Base-by-base conservation (phyloP, 495 filamentous ascomycete genomes). In the Cercophora scortea region DNA sequence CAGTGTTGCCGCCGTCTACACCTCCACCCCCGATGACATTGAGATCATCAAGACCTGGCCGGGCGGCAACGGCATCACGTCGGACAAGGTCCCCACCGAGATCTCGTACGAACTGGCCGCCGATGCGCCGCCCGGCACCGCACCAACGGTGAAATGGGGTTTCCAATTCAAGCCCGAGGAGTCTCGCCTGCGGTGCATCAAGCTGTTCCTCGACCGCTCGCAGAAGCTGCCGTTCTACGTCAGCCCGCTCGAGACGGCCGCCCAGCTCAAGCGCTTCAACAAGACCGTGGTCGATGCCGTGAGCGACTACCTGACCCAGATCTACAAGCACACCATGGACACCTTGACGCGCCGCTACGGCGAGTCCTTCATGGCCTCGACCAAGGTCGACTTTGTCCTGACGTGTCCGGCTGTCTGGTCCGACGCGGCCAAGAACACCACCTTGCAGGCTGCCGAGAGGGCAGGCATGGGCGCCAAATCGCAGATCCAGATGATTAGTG, bases 11-110 rank as follows among this genome's bases (percentile, higher is more conserved):
- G 78, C 82, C n/a, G 84, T 85, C 32, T 88, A 89, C 58, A 88
- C 83, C 11, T 83, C 80, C 9, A 86, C 83, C 0, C 86, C 86
- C 1, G 85, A 89, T 55, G 85, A 89, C 61, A 72, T 89, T 46
- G 86, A 89, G 55, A 85, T 89, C 56, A 88, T 89, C 69, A 89
- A 88, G 63, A 85, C 81, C 32, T 89, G 86, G 86, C 86, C 86
- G 3, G 86, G 86, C 41, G 84, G 85, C 17, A 86, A 88, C 52
- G 80, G 81, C 47, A 85, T 85, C 63, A 84, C 83, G 18, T 85
- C 80, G 47, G 82, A 85, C 61, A 84, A 85, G 61, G 82, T 85
- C 16, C 82, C 82, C 0, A 83, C 81, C 33, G 80, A 83, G 60
- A 76, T 85, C 50, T 70, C 75, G 16, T 85, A 85, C 63, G 69